Evolutionary conservation across 208 protist species (phyloP).

Genomic region (Naegleria fowleri): DNA sequence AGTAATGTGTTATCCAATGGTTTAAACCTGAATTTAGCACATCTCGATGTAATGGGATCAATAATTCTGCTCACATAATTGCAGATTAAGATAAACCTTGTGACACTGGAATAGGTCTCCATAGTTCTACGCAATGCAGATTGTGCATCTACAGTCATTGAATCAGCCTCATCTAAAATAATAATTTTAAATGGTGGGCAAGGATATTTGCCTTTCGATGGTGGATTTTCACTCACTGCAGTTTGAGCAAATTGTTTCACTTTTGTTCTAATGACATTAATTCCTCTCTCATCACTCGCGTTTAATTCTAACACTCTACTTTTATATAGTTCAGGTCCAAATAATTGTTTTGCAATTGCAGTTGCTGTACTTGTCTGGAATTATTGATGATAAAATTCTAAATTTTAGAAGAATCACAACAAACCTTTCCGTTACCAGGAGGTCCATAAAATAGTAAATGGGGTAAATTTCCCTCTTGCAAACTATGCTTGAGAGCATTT

Average conservation of each 20-base stretch:
- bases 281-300: slow-evolving; percentile 98
- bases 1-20: slow-evolving; percentile 75
- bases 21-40: slow-evolving; percentile 98
- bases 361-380: slow-evolving; percentile 73
- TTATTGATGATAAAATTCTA: slow-evolving; percentile 22
- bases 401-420: neutral
- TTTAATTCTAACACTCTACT: slow-evolving; percentile 98
- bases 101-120: slow-evolving; percentile 93
- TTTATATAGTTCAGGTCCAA: slow-evolving; percentile 78
- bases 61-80: slow-evolving; percentile 99
- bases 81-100: slow-evolving; percentile 99
- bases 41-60: slow-evolving; percentile 96
- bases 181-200: slow-evolving; percentile 96
- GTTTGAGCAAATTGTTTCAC: slow-evolving; percentile 95
- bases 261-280: slow-evolving; percentile 94
- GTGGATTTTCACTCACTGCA: slow-evolving; percentile 59
- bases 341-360: slow-evolving; percentile 92
- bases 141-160: slow-evolving; percentile 95
- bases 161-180: slow-evolving; percentile 99
- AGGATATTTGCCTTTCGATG: slow-evolving; percentile 43
- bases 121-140: slow-evolving; percentile 95
- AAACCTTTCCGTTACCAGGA: slow-evolving; percentile 75
- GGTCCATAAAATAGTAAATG: slow-evolving; percentile 99
- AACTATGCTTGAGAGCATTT: slow-evolving; percentile 71
- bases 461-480: slow-evolving; percentile 85